Evolutionary conservation across 331 rosid genomes (phyloP).

Genomic region (Saraca asoca): DNA sequence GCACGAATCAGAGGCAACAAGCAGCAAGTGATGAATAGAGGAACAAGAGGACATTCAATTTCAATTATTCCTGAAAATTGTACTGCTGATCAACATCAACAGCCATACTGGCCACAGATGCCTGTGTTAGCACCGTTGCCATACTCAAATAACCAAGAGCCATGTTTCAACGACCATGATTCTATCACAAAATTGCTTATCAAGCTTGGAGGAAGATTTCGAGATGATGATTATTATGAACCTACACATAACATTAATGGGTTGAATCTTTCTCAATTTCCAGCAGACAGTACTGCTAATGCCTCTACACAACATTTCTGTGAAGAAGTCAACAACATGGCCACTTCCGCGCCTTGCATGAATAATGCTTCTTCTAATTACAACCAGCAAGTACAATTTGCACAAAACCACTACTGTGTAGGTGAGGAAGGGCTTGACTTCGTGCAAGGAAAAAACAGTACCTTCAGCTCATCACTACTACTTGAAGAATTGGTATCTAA

Average conservation of each 20-base stretch:
- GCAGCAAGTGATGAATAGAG: slow-evolving; percentile 34
- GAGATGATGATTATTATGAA: slow-evolving; percentile 32
- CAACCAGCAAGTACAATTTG: slow-evolving; percentile 34
- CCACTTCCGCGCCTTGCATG: slow-evolving; percentile 38
- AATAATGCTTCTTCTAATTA: not conserved
- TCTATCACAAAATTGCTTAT: slow-evolving; percentile 64
- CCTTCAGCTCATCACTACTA: not conserved
- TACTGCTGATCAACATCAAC: slow-evolving; percentile 30
- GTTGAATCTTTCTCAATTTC: slow-evolving; percentile 39
- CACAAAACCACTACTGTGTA: slow-evolving; percentile 31
- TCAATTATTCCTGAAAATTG: slow-evolving; percentile 26
- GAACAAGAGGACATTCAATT: slow-evolving; percentile 37
- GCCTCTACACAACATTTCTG: slow-evolving; percentile 30
- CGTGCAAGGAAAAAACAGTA: slow-evolving; percentile 49
- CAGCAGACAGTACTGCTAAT: slow-evolving; percentile 30
- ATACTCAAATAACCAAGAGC: slow-evolving; percentile 34
- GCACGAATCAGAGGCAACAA: slow-evolving; percentile 51
- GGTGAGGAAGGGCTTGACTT: slow-evolving; percentile 26
- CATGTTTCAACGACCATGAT: slow-evolving; percentile 52
- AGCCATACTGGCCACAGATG: slow-evolving; percentile 57
- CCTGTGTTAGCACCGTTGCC: slow-evolving; percentile 48
- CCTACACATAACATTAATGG: slow-evolving; percentile 37
- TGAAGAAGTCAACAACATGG: slow-evolving; percentile 32
- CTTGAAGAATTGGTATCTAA: slow-evolving; percentile 45
- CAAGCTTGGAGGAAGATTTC: slow-evolving; percentile 73